Conservation (phyloP, 2,329 filamentous ascomycete genomes). For the Trichophyton simii region DNA sequence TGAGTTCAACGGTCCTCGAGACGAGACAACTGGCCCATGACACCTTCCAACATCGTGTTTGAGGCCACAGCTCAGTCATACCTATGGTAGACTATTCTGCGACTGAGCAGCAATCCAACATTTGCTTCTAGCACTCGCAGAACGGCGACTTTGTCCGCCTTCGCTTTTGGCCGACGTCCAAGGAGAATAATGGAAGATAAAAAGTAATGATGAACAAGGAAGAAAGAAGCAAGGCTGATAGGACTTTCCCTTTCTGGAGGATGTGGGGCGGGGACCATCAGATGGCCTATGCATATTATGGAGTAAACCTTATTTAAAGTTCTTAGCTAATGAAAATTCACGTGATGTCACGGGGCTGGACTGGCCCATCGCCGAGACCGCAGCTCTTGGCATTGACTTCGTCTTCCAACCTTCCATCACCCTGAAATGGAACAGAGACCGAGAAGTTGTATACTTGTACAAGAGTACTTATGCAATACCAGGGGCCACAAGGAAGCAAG, state of each 20-base stretch:
- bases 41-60: background rate
- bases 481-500: background rate
- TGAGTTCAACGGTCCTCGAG: background rate
- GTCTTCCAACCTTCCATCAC: background rate
- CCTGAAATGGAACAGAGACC: background rate
- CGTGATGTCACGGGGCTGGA: background rate
- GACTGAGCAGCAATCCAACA: background rate
- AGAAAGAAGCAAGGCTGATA: background rate
- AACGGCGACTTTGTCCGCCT: too few species aligned
- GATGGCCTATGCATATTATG: background rate
- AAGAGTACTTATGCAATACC: background rate
- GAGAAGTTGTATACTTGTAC: background rate
- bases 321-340: background rate
- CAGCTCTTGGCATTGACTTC: too few species aligned
- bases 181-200: background rate
- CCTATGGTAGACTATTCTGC: background rate
- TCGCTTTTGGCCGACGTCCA: background rate
- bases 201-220: background rate
- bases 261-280: background rate
- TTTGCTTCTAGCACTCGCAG: too few species aligned
- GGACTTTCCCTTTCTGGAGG: background rate
- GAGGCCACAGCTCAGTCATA: background rate
- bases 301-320: background rate
- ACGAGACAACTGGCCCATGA: background rate
- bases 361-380: too few species aligned